phyloP scores from a whole-genome alignment of 768 basidiomycete genomes.

The Tylopilus sp. region DNA sequence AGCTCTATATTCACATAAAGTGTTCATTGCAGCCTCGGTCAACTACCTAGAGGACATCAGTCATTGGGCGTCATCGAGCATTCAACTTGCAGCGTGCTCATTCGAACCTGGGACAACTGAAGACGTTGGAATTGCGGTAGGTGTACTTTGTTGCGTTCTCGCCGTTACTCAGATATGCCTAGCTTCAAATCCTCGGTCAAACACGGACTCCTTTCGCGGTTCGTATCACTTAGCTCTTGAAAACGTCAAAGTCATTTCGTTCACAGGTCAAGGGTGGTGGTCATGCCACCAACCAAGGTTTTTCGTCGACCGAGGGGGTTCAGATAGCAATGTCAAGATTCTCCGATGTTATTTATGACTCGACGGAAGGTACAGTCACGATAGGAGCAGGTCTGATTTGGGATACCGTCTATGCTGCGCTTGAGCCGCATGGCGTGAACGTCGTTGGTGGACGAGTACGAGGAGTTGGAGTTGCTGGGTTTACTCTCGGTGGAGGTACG shows the following conservation, averaged over 20 bases:
- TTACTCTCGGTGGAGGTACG: constrained; percentile 56
- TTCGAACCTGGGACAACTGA: background rate
- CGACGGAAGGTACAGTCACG: constrained; percentile 34
- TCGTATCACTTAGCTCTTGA: constrained; percentile 1
- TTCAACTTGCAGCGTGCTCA: constrained; percentile 13
- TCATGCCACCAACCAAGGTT: constrained; percentile 49
- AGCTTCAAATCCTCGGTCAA: constrained; percentile 37
- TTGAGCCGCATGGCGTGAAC: constrained; percentile 46
- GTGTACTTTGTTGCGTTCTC: background rate
- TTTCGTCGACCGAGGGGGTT: constrained; percentile 56
- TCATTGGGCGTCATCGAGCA: background rate
- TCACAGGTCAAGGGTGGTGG: constrained; percentile 59
- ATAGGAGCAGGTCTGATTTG: constrained; percentile 46
- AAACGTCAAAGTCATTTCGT: background rate
- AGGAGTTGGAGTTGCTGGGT: too few species aligned
- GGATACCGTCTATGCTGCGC: constrained; percentile 57
- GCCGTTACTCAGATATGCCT: background rate
- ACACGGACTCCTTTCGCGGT: constrained; percentile 31
- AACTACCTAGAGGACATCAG: background rate
- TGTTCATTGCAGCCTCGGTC: background rate
- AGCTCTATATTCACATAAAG: background rate
- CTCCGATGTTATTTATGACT: constrained; percentile 37
- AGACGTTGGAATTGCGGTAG: constrained; percentile 36
- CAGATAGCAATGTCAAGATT: constrained; percentile 56
- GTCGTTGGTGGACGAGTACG: constrained; percentile 52